phyloP scores from a whole-genome alignment of 495 filamentous ascomycete genomes.

The Xylaria bambusicola region DNA sequence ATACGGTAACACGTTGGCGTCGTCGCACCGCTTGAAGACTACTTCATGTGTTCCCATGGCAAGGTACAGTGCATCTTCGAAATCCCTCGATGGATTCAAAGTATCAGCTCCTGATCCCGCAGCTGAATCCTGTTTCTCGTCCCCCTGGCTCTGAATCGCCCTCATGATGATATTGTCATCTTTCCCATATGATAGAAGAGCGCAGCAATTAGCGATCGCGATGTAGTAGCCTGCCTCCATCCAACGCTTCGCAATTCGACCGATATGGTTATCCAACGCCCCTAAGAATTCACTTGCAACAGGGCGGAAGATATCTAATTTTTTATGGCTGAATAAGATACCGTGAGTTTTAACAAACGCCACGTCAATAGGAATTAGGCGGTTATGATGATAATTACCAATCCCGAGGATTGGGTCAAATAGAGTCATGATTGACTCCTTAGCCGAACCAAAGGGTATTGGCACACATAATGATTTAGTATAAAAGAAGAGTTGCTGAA shows the following conservation, averaged over 20 bases:
- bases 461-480: conserved; percentile 42
- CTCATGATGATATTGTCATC: conserved; percentile 40
- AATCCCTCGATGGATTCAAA: conserved; percentile 23
- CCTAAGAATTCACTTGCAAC: conserved; percentile 54
- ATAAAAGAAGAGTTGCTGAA: conserved; percentile 74
- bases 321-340: conserved; percentile 61
- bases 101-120: conserved; percentile 5
- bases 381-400: conserved; percentile 29
- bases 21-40: conserved; percentile 60
- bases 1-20: conserved; percentile 66
- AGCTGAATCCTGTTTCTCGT: conserved; percentile 17
- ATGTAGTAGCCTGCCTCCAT: conserved; percentile 71
- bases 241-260: conserved; percentile 58
- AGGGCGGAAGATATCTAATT: conserved; percentile 48
- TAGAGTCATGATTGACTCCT: conserved; percentile 69
- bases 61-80: conserved; percentile 30
- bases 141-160: conserved; percentile 25
- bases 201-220: conserved; percentile 48
- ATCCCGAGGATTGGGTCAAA: conserved; percentile 65
- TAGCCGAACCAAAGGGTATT: conserved; percentile 61
- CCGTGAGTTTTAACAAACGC: conserved; percentile 67
- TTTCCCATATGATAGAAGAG: conserved; percentile 41
- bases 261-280: conserved; percentile 61
- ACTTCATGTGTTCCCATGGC: conserved; percentile 44
- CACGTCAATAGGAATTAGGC: conserved; percentile 41